Base-by-base conservation (phyloP, 2,329 filamentous ascomycete genomes). In the Ophiocordyceps robertsii region DNA sequence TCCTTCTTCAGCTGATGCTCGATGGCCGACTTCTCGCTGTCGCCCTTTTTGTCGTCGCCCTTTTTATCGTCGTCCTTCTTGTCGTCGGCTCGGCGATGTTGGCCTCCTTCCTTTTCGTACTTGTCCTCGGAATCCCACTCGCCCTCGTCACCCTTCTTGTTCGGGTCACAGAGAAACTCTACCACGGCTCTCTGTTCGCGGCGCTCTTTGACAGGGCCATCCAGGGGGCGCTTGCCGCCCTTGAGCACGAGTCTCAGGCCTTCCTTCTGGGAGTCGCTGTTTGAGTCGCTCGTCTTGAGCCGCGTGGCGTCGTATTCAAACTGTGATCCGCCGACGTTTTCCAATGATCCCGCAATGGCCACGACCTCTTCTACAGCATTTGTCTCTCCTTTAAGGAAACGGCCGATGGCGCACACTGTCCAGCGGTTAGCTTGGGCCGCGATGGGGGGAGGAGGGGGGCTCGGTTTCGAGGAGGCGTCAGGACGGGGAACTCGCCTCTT, bases 101-200 rank as follows among this genome's bases (percentile, higher is more conserved):
- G 29, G 13, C 35, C 35, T 13, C 46, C 37, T 21, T 44, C 39
- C 42, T 49, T 50, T 35, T 51, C 51, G 43, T 49, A 49, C 49
- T 74, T 65, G 44, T 81, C 73, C 47, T 73, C 66, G 3, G 68
- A 59, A 37, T 72, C 67, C 58, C 72, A 75, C 53, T 84, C 77
- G 49, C 75, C 77, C 64, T 95, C 89, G 7, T 82, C 72, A 1
- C 89, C 89, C 9, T 79, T 80, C 50, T 75, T 72, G 2, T 82
- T 70, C 29, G 64, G 67, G 55, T 94, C 82, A 63, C 92, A 98
- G 17, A 89, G 59, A 52, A 96, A 88, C 54, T 94, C 84, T 42
- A 96, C 75, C 10, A 94, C 73, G 4, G 88, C 85, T 54, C 77
- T 80, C 60, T 93, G 84, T 46, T 75, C 67, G 27, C 64, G 64